These are phyloP conservation scores for Claviceps lovelessii DNA, from an alignment of 2,329 filamentous ascomycete genomes.

Conservation along the genomic window DNA sequence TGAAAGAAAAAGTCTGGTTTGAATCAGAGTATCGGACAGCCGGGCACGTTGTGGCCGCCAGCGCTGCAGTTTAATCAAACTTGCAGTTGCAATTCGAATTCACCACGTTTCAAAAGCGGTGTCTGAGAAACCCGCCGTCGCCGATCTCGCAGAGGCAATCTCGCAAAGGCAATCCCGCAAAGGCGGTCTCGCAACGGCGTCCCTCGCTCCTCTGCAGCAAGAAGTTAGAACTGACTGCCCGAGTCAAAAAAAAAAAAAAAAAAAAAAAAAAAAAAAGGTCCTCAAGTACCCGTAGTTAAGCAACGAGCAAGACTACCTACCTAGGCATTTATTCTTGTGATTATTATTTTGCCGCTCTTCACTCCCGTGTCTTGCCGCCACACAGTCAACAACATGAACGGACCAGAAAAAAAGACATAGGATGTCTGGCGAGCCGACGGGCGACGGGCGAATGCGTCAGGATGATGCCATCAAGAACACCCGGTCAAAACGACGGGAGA, in stretches of 20 bases:
- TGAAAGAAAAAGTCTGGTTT: not conserved
- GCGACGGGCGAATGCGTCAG: not conserved
- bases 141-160: not conserved
- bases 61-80: not conserved
- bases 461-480: not conserved
- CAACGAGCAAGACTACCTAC: not conserved
- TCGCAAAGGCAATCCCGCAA: too few species aligned
- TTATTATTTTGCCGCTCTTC: too few species aligned
- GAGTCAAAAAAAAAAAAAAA: too few species aligned
- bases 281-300: too few species aligned
- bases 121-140: not conserved
- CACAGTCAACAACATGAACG: not conserved
- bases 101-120: not conserved
- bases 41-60: not conserved
- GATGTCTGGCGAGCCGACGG: not conserved
- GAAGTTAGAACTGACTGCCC: not conserved
- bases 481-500: not conserved
- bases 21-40: not conserved
- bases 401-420: not conserved
- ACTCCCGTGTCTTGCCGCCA: not conserved
- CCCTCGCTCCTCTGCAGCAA: not conserved
- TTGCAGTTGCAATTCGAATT: not conserved
- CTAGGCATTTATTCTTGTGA: too few species aligned
- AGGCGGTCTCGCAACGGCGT: not conserved
- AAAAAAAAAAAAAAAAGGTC: too few species aligned